A percentile compares a stretch with the other conserved stretches of the same genome.
Evolutionary conservation across 1,284 basidiomycete genomes (phyloP).

Genomic region (Malassezia caprae): DNA sequence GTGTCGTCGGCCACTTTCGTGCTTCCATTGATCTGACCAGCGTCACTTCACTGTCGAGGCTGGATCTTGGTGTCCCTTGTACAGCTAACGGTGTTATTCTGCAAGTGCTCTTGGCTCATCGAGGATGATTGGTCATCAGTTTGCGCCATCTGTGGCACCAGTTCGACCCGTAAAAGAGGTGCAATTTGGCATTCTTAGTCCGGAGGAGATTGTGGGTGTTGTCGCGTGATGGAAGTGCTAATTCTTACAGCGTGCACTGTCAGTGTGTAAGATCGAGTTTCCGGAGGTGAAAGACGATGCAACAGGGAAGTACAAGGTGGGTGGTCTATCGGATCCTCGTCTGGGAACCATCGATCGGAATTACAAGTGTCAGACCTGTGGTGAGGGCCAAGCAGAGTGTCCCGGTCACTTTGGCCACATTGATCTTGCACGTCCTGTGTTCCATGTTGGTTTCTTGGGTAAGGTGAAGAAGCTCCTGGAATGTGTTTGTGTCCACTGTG

Average conservation of each 20-base stretch:
- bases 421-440: conserved; percentile 89
- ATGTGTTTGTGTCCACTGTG: conserved; percentile 96
- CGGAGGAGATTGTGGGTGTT: conserved; percentile 74
- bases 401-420: conserved; percentile 99
- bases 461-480: conserved; percentile 99
- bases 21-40: neutral
- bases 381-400: conserved; percentile 56
- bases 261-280: conserved; percentile 93
- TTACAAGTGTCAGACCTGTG: conserved; percentile 99
- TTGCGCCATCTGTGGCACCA: conserved; percentile 78
- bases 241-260: conserved; percentile 69
- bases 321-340: conserved; percentile 91
- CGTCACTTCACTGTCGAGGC: neutral
- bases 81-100: neutral
- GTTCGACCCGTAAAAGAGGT: conserved; percentile 76
- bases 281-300: conserved; percentile 95
- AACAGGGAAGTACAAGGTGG: conserved; percentile 64
- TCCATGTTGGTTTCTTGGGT: conserved; percentile 91
- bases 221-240: conserved; percentile 11
- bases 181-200: conserved; percentile 96
- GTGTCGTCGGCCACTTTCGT: conserved; percentile 17
- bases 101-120: neutral
- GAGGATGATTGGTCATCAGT: conserved; percentile 36
- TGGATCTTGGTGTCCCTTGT: neutral
- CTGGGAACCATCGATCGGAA: conserved; percentile 97